Evolutionary conservation across 768 basidiomycete species (phyloP).

Genomic region (Favolaschia claudopus): DNA sequence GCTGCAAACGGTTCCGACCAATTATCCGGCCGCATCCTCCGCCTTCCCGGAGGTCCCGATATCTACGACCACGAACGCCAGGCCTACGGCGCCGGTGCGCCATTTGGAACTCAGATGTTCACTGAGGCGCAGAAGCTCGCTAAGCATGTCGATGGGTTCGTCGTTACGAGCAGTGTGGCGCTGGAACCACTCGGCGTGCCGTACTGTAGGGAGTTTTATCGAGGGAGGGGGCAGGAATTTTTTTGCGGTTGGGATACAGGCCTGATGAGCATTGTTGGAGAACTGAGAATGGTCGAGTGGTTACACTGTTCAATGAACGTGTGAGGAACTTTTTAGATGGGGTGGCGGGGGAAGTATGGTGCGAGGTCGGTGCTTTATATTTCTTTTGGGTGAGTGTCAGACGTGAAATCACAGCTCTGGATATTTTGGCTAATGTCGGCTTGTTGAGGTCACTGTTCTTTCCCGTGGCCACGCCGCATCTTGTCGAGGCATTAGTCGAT

Average conservation of each 20-base stretch:
- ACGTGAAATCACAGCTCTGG: no score
- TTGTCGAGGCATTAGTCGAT: constrained; percentile 12
- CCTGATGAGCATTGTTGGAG: background rate
- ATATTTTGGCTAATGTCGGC: background rate
- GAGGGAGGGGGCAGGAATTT: constrained; percentile 1
- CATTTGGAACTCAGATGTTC: background rate
- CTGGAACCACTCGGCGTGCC: constrained; percentile 9
- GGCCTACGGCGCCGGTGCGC: background rate
- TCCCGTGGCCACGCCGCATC: constrained; percentile 11
- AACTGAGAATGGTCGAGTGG: background rate
- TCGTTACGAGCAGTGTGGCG: background rate
- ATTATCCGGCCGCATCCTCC: background rate
- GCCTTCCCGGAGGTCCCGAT: constrained; percentile 9
- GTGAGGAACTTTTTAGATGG: constrained; percentile 5
- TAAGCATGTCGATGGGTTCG: constrained; percentile 5
- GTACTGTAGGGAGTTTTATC: background rate
- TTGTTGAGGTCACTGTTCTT: constrained; percentile 13
- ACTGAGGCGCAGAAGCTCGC: background rate
- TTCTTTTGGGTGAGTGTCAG: constrained; percentile 15
- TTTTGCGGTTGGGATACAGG: constrained; percentile 9
- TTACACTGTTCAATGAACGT: background rate
- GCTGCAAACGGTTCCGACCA: constrained; percentile 15
- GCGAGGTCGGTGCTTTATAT: constrained; percentile 18
- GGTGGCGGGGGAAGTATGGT: constrained; percentile 4
- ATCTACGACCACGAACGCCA: constrained; percentile 23